A percentile compares a stretch with the other conserved stretches of the same genome.
Conservation (phyloP, 352 stramenopile genomes). For the Albugo laibachii region DNA sequence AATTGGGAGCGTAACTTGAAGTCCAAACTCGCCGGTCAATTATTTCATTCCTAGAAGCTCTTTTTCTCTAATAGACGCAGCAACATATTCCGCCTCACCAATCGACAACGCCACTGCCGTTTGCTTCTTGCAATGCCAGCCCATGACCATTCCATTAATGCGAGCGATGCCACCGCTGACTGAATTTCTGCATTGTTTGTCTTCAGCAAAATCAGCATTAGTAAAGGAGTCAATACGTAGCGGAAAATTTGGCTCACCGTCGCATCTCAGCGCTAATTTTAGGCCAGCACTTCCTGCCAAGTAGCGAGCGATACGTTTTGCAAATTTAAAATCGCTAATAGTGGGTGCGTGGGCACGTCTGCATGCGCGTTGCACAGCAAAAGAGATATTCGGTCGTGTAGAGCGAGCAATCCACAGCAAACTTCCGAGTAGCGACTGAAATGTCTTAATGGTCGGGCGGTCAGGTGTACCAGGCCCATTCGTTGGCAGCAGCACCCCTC, state of each 20-base stretch:
- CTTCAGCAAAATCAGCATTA: neutral
- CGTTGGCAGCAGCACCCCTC: constrained; percentile 2
- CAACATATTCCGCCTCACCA: neutral
- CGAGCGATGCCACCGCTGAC: neutral
- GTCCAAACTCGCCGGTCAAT: neutral
- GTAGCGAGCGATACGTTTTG: too few relatives aligned
- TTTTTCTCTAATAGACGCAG: neutral
- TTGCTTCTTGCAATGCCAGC: too few relatives aligned
- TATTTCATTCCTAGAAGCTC: too few relatives aligned
- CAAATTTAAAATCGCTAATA: too few relatives aligned
- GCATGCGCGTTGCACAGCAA: too few relatives aligned
- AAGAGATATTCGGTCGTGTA: constrained; percentile 12
- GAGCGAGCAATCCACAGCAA: constrained; percentile 13
- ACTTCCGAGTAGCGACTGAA: too few relatives aligned
- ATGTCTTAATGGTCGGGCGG: constrained; percentile 7
- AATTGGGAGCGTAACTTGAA: too few relatives aligned
- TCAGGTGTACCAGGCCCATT: constrained; percentile 1
- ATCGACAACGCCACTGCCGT: neutral
- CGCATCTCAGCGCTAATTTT: too few relatives aligned
- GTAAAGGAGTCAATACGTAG: neutral
- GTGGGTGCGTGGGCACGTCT: too few relatives aligned
- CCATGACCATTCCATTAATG: neutral
- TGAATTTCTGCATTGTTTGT: neutral
- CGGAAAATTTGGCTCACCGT: too few relatives aligned
- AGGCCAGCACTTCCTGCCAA: too few relatives aligned